Base-by-base conservation (phyloP, 2,329 filamentous ascomycete species). In the Septoria petroselini region DNA sequence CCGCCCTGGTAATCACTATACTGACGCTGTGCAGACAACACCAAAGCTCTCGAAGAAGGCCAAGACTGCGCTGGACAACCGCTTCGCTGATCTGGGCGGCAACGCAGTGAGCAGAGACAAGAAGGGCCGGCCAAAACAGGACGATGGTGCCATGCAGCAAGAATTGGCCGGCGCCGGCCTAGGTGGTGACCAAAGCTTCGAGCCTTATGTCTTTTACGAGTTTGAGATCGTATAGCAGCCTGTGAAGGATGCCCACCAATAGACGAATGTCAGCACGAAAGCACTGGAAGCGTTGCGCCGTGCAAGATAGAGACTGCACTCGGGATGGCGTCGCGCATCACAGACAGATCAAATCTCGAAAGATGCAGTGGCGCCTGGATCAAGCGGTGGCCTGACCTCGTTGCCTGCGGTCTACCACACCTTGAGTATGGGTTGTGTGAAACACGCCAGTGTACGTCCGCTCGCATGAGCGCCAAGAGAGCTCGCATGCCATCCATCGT, bases 131-230 rank as follows among this genome's bases (percentile, higher is more conserved):
- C 84, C 93, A 60, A 86, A 86, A 65, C 94, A 95, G 71, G 93
- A 98, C 66, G 91, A 97, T 64, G 83, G 84, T 11, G 76, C 82
- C 21, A 71, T 88, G 65, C 83, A 86, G 34, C 85, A 83, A 30
- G 91, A 97, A 61, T 87, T 96, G 80, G 88, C 89, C 33, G 84
- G 86, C 2, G 85, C 84, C 3, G 86, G 75, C 0, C 73, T 78
- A 27, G 79, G 81, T 34, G 87, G 90, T 52, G 84, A 84, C 46
- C 77, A 81, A 60, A 90, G 96, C 69, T 98, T 97, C 74, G 93
- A 89, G 53, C 86, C 93, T 33, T 98, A 94, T 71, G 93, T 97
- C 66, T 96, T 91, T 76, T 98, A 97, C 72, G 88, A 95, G 68
- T 87, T 97, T 67, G 88, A 93, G 66, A 83, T 97, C 59, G 71